A percentile compares a stretch with the other conserved stretches of the same genome.
phyloP scores from a whole-genome alignment of 2,329 filamentous ascomycete genomes.

The Mollisiaceae sp. region DNA sequence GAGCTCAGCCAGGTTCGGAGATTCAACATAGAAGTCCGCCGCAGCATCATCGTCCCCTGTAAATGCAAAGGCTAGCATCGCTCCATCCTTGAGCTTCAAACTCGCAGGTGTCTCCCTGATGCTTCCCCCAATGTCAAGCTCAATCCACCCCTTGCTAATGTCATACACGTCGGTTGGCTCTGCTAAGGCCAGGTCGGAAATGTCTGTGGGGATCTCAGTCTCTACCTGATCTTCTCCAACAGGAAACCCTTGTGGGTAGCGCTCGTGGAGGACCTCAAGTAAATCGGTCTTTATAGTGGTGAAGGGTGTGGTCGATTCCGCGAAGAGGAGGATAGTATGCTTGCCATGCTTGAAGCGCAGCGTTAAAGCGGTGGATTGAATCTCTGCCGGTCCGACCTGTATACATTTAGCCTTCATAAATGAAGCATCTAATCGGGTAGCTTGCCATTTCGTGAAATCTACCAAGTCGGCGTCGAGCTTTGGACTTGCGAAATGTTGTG shows the following conservation, averaged over 20 bases:
- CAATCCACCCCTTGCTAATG: slow-evolving; percentile 54
- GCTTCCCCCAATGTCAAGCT: slow-evolving; percentile 44
- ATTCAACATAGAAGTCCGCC: slow-evolving; percentile 35
- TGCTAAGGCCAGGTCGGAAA: slow-evolving; percentile 50
- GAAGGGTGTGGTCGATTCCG: slow-evolving; percentile 63
- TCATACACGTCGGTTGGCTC: slow-evolving; percentile 54
- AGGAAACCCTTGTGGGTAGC: slow-evolving; percentile 59
- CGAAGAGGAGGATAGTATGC: slow-evolving; percentile 72
- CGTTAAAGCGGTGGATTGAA: slow-evolving; percentile 60
- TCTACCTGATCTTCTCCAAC: slow-evolving; percentile 31
- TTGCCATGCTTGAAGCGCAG: slow-evolving; percentile 76
- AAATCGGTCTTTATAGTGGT: slow-evolving; percentile 62
- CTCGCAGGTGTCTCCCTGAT: slow-evolving; percentile 43
- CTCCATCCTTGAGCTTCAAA: slow-evolving; percentile 47
- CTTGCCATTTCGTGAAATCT: slow-evolving; percentile 10
- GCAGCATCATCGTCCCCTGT: slow-evolving; percentile 30
- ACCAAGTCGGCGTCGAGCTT: neutral
- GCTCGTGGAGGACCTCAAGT: slow-evolving; percentile 59
- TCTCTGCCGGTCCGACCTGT: slow-evolving; percentile 26
- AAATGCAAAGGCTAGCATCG: slow-evolving; percentile 47
- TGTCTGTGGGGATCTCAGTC: slow-evolving; percentile 19
- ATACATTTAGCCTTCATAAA: slow-evolving; percentile 13
- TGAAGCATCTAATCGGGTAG: neutral
- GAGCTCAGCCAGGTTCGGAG: slow-evolving; percentile 31
- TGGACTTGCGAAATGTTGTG: neutral